Percentiles rank a stretch among this genome's conserved stretches.
These are phyloP conservation scores for Penicillium sp. DNA, from an alignment of 2,329 filamentous ascomycete genomes.

Conservation along the genomic window DNA sequence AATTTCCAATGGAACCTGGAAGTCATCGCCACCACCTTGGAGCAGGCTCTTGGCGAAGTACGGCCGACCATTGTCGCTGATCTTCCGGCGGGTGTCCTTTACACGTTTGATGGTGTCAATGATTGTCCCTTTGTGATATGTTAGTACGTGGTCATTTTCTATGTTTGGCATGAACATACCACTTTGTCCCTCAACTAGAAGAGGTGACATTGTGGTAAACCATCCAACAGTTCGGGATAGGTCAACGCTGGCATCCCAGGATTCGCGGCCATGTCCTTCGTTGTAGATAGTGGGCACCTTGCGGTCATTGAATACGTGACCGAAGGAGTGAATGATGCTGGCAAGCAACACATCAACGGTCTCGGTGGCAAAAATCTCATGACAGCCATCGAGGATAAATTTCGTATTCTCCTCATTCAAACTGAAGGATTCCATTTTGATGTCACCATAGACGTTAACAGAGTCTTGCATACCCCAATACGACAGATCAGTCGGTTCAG, in stretches of 20 bases:
- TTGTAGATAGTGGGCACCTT: conserved; percentile 48
- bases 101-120: conserved; percentile 36
- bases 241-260: conserved; percentile 46
- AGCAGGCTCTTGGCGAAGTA: conserved; percentile 38
- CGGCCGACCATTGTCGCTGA: conserved; percentile 31
- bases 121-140: conserved; percentile 17
- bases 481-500: conserved; percentile 30
- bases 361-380: conserved; percentile 37
- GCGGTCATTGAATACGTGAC: conserved; percentile 44
- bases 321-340: conserved; percentile 46
- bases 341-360: conserved; percentile 39
- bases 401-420: conserved; percentile 34
- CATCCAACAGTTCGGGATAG: conserved; percentile 51
- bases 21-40: conserved; percentile 30
- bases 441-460: conserved; percentile 36
- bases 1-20: conserved; percentile 42
- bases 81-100: conserved; percentile 40
- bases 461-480: conserved; percentile 40
- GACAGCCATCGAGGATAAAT: conserved; percentile 32
- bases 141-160: conserved; percentile 12
- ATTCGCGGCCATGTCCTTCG: conserved; percentile 52
- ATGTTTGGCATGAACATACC: conserved; percentile 16
- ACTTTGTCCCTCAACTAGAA: conserved; percentile 33
- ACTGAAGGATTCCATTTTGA: conserved; percentile 35
- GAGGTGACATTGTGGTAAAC: conserved; percentile 51